phyloP scores from a whole-genome alignment of 2,329 filamentous ascomycete genomes.

The Cylindrodendrum hubeiense region DNA sequence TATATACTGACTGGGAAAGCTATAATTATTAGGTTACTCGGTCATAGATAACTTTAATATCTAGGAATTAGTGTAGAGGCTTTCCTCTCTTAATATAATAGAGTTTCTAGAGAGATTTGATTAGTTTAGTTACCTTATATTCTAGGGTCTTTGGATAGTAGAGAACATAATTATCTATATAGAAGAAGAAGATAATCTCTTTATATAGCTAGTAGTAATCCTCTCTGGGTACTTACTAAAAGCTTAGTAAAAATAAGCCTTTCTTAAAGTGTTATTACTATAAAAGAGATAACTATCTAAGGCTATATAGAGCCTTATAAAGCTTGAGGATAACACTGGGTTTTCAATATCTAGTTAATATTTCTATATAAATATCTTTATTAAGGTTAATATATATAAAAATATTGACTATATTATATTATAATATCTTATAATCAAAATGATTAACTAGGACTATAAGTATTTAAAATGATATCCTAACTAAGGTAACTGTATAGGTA shows the following conservation, averaged over 20 bases:
- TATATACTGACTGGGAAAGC: not conserved
- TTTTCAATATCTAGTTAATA: not conserved
- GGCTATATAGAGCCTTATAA: not conserved
- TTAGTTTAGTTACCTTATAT: not conserved
- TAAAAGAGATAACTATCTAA: not conserved
- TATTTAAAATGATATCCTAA: not conserved
- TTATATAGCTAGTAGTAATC: not conserved
- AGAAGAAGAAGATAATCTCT: not conserved
- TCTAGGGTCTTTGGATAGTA: not conserved
- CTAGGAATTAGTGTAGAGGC: not conserved
- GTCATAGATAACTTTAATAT: not conserved
- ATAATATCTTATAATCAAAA: not conserved
- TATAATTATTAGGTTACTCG: not conserved
- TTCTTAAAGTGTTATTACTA: not conserved
- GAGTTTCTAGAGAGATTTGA: not conserved
- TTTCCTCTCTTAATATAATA: not conserved
- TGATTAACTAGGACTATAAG: not conserved
- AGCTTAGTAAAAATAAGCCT: not conserved
- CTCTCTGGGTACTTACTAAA: not conserved
- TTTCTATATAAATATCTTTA: not conserved
- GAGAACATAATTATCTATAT: not conserved
- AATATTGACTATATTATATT: not conserved
- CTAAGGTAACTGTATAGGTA: not conserved
- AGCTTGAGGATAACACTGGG: not conserved
- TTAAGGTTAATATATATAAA: not conserved